A percentile compares a stretch with the other conserved stretches of the same genome.
phyloP scores from a whole-genome alignment of 371 early-diverging fungal species.

The Zopfochytrium polystomum region DNA sequence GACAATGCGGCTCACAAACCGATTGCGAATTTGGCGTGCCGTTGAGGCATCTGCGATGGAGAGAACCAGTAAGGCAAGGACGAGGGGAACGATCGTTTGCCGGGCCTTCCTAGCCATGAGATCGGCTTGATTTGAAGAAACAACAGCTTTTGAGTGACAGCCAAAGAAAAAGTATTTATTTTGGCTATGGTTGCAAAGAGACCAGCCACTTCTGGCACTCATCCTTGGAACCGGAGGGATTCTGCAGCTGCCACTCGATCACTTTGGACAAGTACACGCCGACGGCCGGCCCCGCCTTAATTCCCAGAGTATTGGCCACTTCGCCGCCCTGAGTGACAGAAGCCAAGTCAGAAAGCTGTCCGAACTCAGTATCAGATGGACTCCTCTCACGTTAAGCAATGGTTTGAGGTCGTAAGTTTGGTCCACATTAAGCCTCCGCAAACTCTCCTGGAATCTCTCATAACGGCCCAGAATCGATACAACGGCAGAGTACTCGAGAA shows the following conservation, averaged over 20 bases:
- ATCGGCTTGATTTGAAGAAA: too few relatives aligned
- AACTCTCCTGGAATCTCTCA: conserved; percentile 6
- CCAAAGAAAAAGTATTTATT: too few relatives aligned
- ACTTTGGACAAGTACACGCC: conserved; percentile 51
- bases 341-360: too few relatives aligned
- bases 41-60: too few relatives aligned
- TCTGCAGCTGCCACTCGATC: conserved; percentile 71
- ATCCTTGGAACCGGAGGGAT: conserved; percentile 15
- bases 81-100: too few relatives aligned
- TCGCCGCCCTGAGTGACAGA: too few relatives aligned
- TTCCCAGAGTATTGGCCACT: conserved; percentile 53
- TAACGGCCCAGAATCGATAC: conserved; percentile 2
- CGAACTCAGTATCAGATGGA: too few relatives aligned
- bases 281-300: conserved; percentile 65
- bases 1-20: too few relatives aligned
- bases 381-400: conserved; percentile 62
- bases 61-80: too few relatives aligned
- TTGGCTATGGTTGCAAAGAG: neutral
- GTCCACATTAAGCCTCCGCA: conserved; percentile 39
- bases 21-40: too few relatives aligned
- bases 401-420: conserved; percentile 61
- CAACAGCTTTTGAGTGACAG: too few relatives aligned
- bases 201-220: conserved; percentile 19
- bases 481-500: neutral
- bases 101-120: too few relatives aligned